A percentile compares a stretch with the other conserved stretches of the same genome.
These are phyloP conservation scores for Backusella sp. DNA, from an alignment of 192 early-diverging fungal species.

Conservation along the genomic window DNA sequence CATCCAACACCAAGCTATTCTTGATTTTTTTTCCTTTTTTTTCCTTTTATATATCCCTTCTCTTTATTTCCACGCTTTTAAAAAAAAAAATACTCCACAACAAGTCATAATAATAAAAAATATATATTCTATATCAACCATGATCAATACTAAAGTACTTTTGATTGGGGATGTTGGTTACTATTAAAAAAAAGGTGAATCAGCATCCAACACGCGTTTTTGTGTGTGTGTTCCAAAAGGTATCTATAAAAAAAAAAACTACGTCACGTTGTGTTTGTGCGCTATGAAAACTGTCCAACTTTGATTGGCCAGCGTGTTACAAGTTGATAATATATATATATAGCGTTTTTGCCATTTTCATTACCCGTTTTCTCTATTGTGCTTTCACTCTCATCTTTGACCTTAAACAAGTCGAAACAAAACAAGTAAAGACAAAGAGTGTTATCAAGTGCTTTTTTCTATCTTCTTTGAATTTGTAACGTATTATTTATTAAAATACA, in stretches of 20 bases:
- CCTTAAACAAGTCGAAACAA: background rate
- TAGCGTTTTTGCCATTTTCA: background rate
- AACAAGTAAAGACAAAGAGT: background rate
- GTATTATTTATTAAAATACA: background rate
- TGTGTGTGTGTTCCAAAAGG: background rate
- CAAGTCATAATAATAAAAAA: background rate
- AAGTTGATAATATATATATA: background rate
- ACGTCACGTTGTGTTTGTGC: background rate
- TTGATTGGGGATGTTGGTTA: too few species aligned
- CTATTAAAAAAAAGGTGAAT: too few species aligned
- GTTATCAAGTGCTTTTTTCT: background rate
- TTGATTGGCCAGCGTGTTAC: background rate
- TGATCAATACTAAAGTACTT: too few species aligned
- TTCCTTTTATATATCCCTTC: background rate
- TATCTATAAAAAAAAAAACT: background rate
- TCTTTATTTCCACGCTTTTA: background rate
- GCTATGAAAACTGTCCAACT: background rate
- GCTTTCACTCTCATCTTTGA: slow-evolving; percentile 3
- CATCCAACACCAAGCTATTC: background rate
- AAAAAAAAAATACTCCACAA: background rate
- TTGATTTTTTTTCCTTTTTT: background rate
- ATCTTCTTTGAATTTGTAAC: background rate
- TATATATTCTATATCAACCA: background rate
- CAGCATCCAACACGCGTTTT: background rate
- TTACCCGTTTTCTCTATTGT: background rate